Percentiles rank a stretch among this genome's conserved stretches.
Evolutionary conservation across 352 stramenopile species (phyloP).

Genomic region (Pythium aristosporum): DNA sequence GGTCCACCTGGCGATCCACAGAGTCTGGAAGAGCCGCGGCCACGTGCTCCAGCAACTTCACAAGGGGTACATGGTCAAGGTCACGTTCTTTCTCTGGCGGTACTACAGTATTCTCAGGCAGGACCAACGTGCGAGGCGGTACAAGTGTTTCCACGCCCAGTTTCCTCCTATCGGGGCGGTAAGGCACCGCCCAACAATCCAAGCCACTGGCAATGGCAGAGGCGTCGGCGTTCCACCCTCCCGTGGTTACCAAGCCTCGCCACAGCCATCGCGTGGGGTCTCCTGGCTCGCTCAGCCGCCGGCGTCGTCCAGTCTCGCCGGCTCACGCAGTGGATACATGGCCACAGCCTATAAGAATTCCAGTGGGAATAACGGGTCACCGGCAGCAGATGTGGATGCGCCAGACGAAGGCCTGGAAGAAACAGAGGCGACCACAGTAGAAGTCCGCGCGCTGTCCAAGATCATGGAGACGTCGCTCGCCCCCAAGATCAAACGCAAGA

Average conservation of each 20-base stretch:
- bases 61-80: constrained; percentile 36
- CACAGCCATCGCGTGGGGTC: constrained; percentile 10
- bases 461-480: constrained; percentile 37
- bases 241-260: neutral
- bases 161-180: constrained; percentile 10
- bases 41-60: constrained; percentile 45
- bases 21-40: constrained; percentile 38
- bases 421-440: neutral
- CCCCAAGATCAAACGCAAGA: constrained; percentile 37
- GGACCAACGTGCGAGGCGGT: constrained; percentile 25
- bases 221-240: neutral
- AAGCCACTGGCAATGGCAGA: neutral
- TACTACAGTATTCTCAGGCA: constrained; percentile 35
- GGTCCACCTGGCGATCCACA: constrained; percentile 17
- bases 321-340: constrained; percentile 15
- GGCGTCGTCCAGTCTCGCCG: neutral
- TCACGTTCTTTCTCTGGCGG: constrained; percentile 36
- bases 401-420: neutral
- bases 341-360: neutral
- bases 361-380: neutral
- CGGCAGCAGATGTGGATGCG: constrained; percentile 8
- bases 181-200: neutral
- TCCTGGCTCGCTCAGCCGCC: constrained; percentile 15
- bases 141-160: constrained; percentile 25
- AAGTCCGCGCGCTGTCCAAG: constrained; percentile 27